phyloP scores from a whole-genome alignment of 1,284 basidiomycete species.

The Schizophyllum commune region DNA sequence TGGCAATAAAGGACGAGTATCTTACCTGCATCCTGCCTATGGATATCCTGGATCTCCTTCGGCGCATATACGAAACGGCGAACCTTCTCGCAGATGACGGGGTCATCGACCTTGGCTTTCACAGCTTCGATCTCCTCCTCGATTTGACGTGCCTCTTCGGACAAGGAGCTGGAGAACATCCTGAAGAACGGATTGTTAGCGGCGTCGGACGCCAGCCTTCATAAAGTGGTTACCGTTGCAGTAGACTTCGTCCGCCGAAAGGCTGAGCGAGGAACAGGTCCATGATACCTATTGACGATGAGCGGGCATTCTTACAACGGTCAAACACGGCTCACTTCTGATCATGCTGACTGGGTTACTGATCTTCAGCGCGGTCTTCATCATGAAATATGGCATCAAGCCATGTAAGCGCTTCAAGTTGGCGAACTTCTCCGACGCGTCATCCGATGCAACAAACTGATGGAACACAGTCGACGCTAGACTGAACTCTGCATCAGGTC shows the following conservation, averaged over 20 bases:
- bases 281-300: conserved; percentile 47
- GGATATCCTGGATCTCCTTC: conserved; percentile 78
- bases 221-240: conserved; percentile 59
- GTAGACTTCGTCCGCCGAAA: conserved; percentile 86
- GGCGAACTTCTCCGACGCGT: conserved; percentile 84
- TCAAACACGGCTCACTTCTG: conserved; percentile 35
- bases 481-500: conserved; percentile 24
- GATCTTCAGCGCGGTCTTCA: conserved; percentile 87
- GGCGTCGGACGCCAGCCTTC: neutral
- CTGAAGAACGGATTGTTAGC: conserved; percentile 29
- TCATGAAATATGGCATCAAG: conserved; percentile 96
- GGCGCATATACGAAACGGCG: conserved; percentile 82
- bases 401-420: conserved; percentile 91
- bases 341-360: conserved; percentile 98
- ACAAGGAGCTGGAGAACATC: conserved; percentile 91
- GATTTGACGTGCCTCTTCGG: conserved; percentile 82
- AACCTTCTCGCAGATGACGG: conserved; percentile 83
- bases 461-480: conserved; percentile 96
- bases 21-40: conserved; percentile 72
- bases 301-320: neutral
- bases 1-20: neutral
- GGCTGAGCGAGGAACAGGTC: conserved; percentile 98
- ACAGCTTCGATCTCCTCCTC: conserved; percentile 84
- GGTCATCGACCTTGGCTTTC: conserved; percentile 84
- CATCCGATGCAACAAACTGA: conserved; percentile 89